Evolutionary conservation across 164 flowering plant genomes (phyloP), one percentile per base, ranked within the genome.

Genomic region (Hamamelis virginiana): DNA sequence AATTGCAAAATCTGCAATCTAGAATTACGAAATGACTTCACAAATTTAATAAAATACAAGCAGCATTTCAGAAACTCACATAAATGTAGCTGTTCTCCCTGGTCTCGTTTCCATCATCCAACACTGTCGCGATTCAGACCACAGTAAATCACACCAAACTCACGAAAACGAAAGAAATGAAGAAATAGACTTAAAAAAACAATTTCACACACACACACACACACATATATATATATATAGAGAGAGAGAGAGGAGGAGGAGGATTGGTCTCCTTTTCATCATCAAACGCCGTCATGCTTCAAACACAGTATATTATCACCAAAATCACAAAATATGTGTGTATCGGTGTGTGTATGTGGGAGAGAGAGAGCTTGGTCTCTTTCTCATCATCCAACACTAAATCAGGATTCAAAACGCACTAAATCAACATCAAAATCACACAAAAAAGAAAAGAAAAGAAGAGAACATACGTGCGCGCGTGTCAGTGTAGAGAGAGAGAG

Each of bases 41-140:
- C 22, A 48, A 10, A 1, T n/a, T 43, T 0, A 57, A 47, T 46
- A 4, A 16, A 28, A n/a, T 28, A 45, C 9, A 46, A 48, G 19
- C 43, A 67, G 57, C 28, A 48, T 10, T 11, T 9, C 16, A 62
- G 63, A 61, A 71, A 82, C 93, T 90, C 77, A 95, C 98, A 67
- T 92, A 95, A 45, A 95, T 92, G 85, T 78, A 92, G 76, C 89
- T 80, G 78, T 91, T n/a, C 71, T 92, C 97, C 77, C 82, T 89
- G 11, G 87, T 75, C 72, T 92, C 96, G 62, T 76, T 87, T 65
- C 90, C 88, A 65, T 90, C 93, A 67, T 89, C 97, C 81, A 89
- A 64, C 78, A 95, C 98, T 95, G 91, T 59, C 64, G 80, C 15
- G 8, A 67, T 47, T 15, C 19, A 44, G 65, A 28, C n/a, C 9